Conservation (phyloP, 345 rosid species). For the Eucalyptus lansdowneana region DNA sequence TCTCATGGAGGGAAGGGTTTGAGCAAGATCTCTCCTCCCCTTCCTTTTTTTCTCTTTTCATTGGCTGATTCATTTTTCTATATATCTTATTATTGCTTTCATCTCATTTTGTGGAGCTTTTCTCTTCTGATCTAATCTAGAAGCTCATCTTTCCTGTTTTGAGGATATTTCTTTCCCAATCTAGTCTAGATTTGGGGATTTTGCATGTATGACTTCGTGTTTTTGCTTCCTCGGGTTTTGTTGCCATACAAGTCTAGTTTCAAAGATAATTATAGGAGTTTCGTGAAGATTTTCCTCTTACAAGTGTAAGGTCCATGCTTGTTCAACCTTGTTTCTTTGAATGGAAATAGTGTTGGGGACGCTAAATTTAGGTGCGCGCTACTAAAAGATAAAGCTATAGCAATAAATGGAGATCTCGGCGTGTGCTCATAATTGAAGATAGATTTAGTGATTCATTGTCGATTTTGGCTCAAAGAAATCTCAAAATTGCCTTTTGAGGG, state of each 20-base stretch:
- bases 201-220: neutral
- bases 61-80: neutral
- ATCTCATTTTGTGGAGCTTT: neutral
- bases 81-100: neutral
- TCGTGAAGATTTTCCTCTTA: neutral
- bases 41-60: neutral
- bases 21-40: neutral
- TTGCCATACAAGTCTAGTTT: neutral
- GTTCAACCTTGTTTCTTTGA: neutral
- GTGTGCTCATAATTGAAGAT: neutral
- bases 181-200: neutral
- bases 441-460: rapidly evolving
- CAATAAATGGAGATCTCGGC: no score
- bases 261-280: neutral
- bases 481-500: neutral
- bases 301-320: neutral
- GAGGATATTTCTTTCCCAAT: neutral
- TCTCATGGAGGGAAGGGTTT: neutral
- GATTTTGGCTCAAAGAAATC: no score
- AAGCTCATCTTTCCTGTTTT: neutral
- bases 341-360: neutral
- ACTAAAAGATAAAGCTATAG: no score
- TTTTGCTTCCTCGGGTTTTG: neutral
- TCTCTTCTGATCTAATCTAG: neutral
- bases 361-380: rapidly evolving